Evolutionary conservation across 2,329 filamentous ascomycete species (phyloP).

Genomic region (Cercospora canescens): DNA sequence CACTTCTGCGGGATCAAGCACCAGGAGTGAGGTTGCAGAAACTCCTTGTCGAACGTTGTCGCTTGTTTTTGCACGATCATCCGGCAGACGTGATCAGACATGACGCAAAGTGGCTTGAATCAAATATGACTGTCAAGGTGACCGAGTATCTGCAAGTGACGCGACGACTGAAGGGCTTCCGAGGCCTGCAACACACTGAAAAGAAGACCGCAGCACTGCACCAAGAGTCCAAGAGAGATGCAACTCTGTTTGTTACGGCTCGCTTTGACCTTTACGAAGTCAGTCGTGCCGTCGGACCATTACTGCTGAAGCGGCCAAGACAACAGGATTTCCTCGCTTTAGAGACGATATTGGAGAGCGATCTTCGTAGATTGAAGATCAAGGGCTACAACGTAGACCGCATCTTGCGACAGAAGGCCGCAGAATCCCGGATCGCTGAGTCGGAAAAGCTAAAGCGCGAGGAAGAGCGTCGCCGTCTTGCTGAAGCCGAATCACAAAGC

Average conservation of each 20-base stretch:
- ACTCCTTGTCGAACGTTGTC: slow-evolving; percentile 81
- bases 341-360: slow-evolving; percentile 85
- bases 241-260: slow-evolving; percentile 74
- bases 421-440: slow-evolving; percentile 84
- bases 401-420: slow-evolving; percentile 83
- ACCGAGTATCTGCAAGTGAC: slow-evolving; percentile 78
- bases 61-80: slow-evolving; percentile 87
- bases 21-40: slow-evolving; percentile 70
- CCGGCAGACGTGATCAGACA: slow-evolving; percentile 76
- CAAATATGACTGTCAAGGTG: slow-evolving; percentile 74
- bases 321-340: slow-evolving; percentile 88
- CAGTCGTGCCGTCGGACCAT: slow-evolving; percentile 78
- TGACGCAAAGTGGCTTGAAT: slow-evolving; percentile 87
- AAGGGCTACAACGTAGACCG: slow-evolving; percentile 97
- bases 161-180: slow-evolving; percentile 70
- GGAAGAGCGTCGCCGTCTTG: slow-evolving; percentile 56
- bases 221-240: slow-evolving; percentile 53
- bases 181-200: slow-evolving; percentile 65
- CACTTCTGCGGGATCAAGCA: slow-evolving; percentile 64
- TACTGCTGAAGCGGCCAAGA: slow-evolving; percentile 78
- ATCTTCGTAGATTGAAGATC: slow-evolving; percentile 75
- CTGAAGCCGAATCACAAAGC: slow-evolving; percentile 33
- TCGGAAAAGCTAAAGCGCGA: slow-evolving; percentile 70
- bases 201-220: slow-evolving; percentile 74
- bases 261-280: slow-evolving; percentile 88